Base-by-base conservation (phyloP, 1,284 basidiomycete genomes). In the Chalciporus piperatoides region DNA sequence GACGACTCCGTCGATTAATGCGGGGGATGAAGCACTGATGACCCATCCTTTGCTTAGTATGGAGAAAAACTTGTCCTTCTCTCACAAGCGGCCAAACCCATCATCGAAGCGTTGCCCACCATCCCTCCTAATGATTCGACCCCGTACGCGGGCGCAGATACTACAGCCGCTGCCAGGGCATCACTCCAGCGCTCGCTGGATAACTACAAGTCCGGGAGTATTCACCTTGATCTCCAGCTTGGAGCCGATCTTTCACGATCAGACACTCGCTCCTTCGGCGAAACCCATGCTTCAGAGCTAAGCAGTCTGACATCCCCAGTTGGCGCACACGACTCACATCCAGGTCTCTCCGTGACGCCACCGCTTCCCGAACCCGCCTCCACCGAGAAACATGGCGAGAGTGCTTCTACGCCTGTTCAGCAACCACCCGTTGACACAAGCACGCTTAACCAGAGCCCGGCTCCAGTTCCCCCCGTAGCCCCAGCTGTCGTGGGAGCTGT, bases 241-340 rank as follows among this genome's bases (percentile, higher is more conserved):
- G 71, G 71, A 6, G 68, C 73, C n/a, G 81, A 84, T 59, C 72
- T 88, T 33, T 74, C 75, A 46, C 73, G 82, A 54, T 85, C 82
- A 3, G 84, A 91, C 59, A 87, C 85, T 0, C 79, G 78, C 47
- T 87, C 84, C 64, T 91, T 91, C 59, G 88, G 88, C 8, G 84
- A 84, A 65, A 90, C 82, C 36, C 88, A 91, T 60, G 85, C 84
- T 2, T 75, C 71, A 37, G 89, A 91, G 67, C 73, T 91, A 19
- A 77, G 75, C 12, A 74, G 71, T 55, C 82, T 88, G 50, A 67
- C 68, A 43, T 68, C 75, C 6, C 62, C 65, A 2, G 56, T 59
- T 7, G 60, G 61, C n/a, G 59, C 41, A 41, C 56, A 60, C 35
- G 57, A 65, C 23, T 59, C 46, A 15, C 66, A 68, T 46, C 63